Percentiles rank a stretch among this genome's conserved stretches.
Evolutionary conservation across 2,329 filamentous ascomycete genomes (phyloP).

Genomic region (Tolypocladium capitatum): DNA sequence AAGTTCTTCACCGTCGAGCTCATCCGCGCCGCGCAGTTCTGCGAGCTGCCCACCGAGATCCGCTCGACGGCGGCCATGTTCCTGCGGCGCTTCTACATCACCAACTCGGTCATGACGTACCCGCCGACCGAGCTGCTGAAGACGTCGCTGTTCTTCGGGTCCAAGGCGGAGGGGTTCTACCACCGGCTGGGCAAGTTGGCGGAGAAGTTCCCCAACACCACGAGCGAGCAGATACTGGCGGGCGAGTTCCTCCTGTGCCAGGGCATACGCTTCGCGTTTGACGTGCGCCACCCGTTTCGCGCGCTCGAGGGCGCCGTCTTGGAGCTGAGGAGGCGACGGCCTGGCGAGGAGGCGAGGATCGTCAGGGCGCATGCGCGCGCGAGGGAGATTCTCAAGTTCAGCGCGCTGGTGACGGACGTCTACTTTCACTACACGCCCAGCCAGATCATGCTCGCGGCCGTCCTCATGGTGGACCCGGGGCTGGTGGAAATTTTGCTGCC

Average conservation of each 20-base stretch:
- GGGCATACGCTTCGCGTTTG: slow-evolving; percentile 83
- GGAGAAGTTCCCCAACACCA: slow-evolving; percentile 55
- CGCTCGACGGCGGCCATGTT: slow-evolving; percentile 69
- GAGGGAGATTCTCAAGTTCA: slow-evolving; percentile 60
- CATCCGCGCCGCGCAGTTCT: slow-evolving; percentile 41
- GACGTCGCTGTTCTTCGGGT: slow-evolving; percentile 83
- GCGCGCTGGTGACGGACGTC: slow-evolving; percentile 78
- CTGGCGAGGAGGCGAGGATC: slow-evolving; percentile 41
- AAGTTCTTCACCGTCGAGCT: slow-evolving; percentile 58
- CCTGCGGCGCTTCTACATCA: slow-evolving; percentile 87
- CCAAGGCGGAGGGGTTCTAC: slow-evolving; percentile 81
- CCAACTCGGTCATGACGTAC: slow-evolving; percentile 93
- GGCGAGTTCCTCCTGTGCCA: slow-evolving; percentile 90
- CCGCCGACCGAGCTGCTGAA: slow-evolving; percentile 80
- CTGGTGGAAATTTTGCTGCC: slow-evolving; percentile 39
- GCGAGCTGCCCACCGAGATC: slow-evolving; percentile 36
- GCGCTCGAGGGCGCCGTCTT: slow-evolving; percentile 77
- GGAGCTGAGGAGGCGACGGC: slow-evolving; percentile 58
- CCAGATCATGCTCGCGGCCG: slow-evolving; percentile 79
- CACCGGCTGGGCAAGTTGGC: slow-evolving; percentile 52
- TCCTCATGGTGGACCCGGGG: slow-evolving; percentile 60
- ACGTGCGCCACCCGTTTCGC: slow-evolving; percentile 81
- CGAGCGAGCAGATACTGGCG: slow-evolving; percentile 69
- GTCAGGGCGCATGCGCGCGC: slow-evolving; percentile 58
- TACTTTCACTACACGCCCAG: slow-evolving; percentile 94